Base-by-base conservation (phyloP, 2,329 filamentous ascomycete genomes). In the Fusarium abutilonis region DNA sequence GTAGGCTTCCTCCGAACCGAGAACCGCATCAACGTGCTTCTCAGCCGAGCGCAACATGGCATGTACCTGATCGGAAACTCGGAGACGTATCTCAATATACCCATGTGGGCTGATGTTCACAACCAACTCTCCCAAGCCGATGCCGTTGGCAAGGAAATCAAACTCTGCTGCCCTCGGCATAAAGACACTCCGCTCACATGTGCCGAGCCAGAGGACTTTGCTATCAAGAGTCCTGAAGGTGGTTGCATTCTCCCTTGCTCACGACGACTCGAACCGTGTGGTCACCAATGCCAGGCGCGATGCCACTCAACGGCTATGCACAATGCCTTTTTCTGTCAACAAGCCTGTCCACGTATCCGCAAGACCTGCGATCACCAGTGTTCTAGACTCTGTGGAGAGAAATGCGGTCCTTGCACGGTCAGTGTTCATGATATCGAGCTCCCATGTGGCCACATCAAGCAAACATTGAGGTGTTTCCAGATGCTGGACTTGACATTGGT, bases 31-130 rank as follows among this genome's bases (percentile, higher is more conserved):
- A 90, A 91, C 53, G 87, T 91, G 0, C 78, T 90, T 0, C 76
- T 91, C 0, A 87, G 83, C 35, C 82, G 89, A 6, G 88, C 88
- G 0, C 78, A 86, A 56, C 83, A 91, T 67, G 88, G 89, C 0
- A 85, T 92, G 81, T 89, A 88, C 64, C 74, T 92, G 11, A 86
- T 92, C 23, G 88, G 89, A 0, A 88, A 91, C 63, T 66, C 83
- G 0, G 72, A 82, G 0, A 91, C 87, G 0, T 87, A 82, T 15
- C 68, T 69, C 0, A 71, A 79, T 11, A 77, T 90, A 0, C 67
- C 73, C 0, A 91, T 91, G 87, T 92, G 28, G 67, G 64, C 0
- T 66, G 47, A 57, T 1, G 49, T 66, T 9, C 8, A 74, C 17
- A 29, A 19, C 3, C 17, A 56, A 26, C 46, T 63, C 8, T 39